phyloP scores from a whole-genome alignment of 345 rosid species.

The Leavenworthia alabamica region DNA sequence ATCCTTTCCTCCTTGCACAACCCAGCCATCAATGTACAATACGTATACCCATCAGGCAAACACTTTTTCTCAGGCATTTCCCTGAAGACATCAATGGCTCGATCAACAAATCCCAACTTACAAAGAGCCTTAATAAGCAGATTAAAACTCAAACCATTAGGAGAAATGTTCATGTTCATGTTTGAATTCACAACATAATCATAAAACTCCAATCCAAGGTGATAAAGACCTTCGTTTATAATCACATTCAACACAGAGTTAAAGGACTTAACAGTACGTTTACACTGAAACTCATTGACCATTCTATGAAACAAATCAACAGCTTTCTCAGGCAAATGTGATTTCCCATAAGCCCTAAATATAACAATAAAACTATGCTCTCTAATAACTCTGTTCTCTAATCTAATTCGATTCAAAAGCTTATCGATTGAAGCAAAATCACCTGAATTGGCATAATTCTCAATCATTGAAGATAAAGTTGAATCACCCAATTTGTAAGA shows the following conservation, averaged over 20 bases:
- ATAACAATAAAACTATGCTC: slow-evolving; percentile 55
- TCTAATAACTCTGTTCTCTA: slow-evolving; percentile 47
- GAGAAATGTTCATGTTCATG: slow-evolving; percentile 40
- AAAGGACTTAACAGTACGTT: slow-evolving; percentile 65
- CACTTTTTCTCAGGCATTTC: slow-evolving; percentile 56
- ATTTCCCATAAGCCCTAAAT: slow-evolving; percentile 73
- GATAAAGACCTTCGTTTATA: slow-evolving; percentile 46
- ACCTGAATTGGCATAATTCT: slow-evolving; percentile 44
- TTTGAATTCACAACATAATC: slow-evolving; percentile 41
- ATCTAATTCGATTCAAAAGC: slow-evolving; percentile 52
- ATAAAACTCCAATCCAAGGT: slow-evolving; percentile 64
- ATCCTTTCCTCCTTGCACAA: slow-evolving; percentile 70
- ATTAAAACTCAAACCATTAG: slow-evolving; percentile 67
- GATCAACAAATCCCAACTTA: slow-evolving; percentile 61
- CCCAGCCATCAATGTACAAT: slow-evolving; percentile 91
- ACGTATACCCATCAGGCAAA: slow-evolving; percentile 72
- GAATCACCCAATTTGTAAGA: slow-evolving; percentile 70
- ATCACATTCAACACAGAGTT: slow-evolving; percentile 80
- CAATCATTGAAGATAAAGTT: slow-evolving; percentile 60
- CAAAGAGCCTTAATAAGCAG: slow-evolving; percentile 66
- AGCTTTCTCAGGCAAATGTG: slow-evolving; percentile 55
- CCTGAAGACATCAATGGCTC: slow-evolving; percentile 61
- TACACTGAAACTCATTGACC: slow-evolving; percentile 61
- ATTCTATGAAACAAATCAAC: slow-evolving; percentile 59
- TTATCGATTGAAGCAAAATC: slow-evolving; percentile 56